Base-by-base conservation (phyloP, 1,139 yeast species). In the Debaryomyces psychrophilus region DNA sequence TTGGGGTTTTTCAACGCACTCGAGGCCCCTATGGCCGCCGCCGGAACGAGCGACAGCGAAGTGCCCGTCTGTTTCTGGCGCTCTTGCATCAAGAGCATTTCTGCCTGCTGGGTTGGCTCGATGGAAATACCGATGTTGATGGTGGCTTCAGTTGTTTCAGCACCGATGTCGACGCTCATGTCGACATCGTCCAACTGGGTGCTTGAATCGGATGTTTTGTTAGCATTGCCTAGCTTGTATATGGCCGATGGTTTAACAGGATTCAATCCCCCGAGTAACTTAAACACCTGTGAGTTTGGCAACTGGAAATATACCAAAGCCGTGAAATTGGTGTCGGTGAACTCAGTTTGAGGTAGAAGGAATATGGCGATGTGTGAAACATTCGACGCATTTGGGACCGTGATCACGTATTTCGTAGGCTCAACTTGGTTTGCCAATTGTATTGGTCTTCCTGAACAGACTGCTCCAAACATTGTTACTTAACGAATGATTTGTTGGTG, bases 271-370 rank as follows among this genome's bases (percentile, higher is more conserved):
- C 99, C 99, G 40, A 93, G 77, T 15, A 93, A 68, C 54, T 82
- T 81, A 67, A 90, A 93, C 31, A 88, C 97, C 44, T 63, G 61
- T 14, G 70, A 58, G 22, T 77, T 77, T 1, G 96, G 96, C 46
- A 90, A 68, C 62, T 93, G 96, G 66, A 90, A 92, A 65, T 87
- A 93, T 2, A 93, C 89, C 40, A 92, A 76, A 0, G 97, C 98
- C 0, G 93, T 83, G 57, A 75, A 85, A 44, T 79, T 79, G 1
- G 82, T 77, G 46, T 92, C 96, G 39, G 87, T 73, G 48, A 72
- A 71, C 52, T 65, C 70, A 26, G 82, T 70, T 47, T 82, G 87
- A 2, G 97, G 97, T 8, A 90, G 73, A 33, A 88, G 69, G 59
- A 90, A 90, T 15, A 90, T 71, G 2, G 93, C 85, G 44, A 90